Evolutionary conservation across 2,329 filamentous ascomycete species (phyloP), one percentile per base, ranked within the genome.

Genomic region (Trichoderma atroviride): DNA sequence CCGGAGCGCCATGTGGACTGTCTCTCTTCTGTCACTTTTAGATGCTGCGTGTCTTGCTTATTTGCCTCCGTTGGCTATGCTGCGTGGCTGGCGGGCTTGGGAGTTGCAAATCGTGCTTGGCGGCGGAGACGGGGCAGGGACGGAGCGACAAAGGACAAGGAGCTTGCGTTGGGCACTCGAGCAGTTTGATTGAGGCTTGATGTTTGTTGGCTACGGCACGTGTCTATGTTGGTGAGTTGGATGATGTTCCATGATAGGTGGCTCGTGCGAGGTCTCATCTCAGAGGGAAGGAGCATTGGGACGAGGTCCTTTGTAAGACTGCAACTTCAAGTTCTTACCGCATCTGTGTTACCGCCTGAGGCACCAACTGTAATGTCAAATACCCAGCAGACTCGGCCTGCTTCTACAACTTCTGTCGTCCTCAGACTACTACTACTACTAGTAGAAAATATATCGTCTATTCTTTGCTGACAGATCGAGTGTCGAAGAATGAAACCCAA

Each of bases 1-100:
- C 50, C 22, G 50, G 40, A 56, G 50, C 61, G 35, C 63, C 53
- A 66, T 66, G 63, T 58, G 53, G 63, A 58, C 37, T 50, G 63
- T 40, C 63, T 47, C 22, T 47, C 27, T 31, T 66, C 19, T 27
- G 19, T 55, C n/a, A 19, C 37, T 16, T 19, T 40, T 16, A 0
- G 5, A 4, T n/a, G 40, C n/a, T 43, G 40, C 40, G 16, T 56
- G 53, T 55, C 27, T 66, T 33, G 27, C 57, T 66, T 66, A 40
- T 58, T 37, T 50, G 63, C 63, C 37, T 65, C 53, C 27, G 62
- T 56, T 57, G 52, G 62, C 27, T 29, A 65, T 65, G 63, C 19
- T 24, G 22, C 13, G 40, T 47, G 53, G 63, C 57, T 53, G 61
- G 50, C 7, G 31, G 27, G 53, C 29, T 37, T 37, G 56, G 47